phyloP scores from a whole-genome alignment of 257 asterid species.

The Solanum megistacrolobum region DNA sequence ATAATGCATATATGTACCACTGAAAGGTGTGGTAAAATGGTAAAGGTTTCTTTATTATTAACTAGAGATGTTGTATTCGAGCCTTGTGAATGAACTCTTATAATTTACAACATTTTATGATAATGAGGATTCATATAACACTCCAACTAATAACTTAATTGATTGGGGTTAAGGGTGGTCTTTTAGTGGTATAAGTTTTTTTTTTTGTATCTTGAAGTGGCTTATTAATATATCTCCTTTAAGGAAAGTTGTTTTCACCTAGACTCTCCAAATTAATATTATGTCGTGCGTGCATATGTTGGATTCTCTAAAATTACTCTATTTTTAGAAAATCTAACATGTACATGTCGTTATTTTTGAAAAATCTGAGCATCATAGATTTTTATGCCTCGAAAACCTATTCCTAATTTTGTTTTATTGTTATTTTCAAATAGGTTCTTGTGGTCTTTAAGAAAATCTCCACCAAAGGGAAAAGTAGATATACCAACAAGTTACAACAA shows the following conservation, averaged over 20 bases:
- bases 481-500: neutral
- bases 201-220: neutral
- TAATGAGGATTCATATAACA: neutral
- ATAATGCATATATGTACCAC: neutral
- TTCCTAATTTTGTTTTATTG: neutral
- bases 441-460: constrained; percentile 11
- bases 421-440: neutral
- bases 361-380: neutral
- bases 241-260: neutral
- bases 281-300: neutral
- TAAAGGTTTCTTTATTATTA: neutral
- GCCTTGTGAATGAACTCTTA: neutral
- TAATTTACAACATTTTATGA: neutral
- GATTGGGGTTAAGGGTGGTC: neutral
- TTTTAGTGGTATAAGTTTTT: neutral
- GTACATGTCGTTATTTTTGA: fast-evolving
- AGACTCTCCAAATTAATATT: no score
- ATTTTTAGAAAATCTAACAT: neutral
- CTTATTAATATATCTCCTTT: neutral
- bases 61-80: no score
- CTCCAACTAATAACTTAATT: neutral
- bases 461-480: neutral
- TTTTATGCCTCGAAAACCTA: neutral
- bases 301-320: neutral
- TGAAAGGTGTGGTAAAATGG: neutral